Conservation (phyloP, 768 basidiomycete species). For the Lentinula sp. region DNA sequence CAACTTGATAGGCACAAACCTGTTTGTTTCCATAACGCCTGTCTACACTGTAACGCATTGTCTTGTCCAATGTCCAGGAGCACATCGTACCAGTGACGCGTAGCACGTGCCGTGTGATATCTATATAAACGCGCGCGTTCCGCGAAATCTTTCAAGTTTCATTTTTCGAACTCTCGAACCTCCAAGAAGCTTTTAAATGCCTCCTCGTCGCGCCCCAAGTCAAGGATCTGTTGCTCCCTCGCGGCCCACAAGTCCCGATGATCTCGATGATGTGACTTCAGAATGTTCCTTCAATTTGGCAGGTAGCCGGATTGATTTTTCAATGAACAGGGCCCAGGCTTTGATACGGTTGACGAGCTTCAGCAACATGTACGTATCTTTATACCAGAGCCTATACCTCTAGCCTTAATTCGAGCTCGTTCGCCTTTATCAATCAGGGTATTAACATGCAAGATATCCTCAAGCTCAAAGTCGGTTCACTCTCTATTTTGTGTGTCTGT, state of each 20-base stretch:
- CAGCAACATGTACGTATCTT: slow-evolving; percentile 60
- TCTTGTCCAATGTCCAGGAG: too few relatives aligned
- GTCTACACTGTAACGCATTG: too few relatives aligned
- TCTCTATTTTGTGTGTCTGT: slow-evolving; percentile 15
- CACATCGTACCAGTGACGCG: too few relatives aligned
- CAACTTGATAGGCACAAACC: neutral
- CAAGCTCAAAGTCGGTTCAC: slow-evolving; percentile 68
- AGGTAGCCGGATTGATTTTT: neutral
- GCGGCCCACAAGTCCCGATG: slow-evolving; percentile 41
- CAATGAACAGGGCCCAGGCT: slow-evolving; percentile 45
- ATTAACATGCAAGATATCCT: slow-evolving; percentile 94
- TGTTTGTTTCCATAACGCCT: too few relatives aligned
- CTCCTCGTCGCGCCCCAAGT: slow-evolving; percentile 49
- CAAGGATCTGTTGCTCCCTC: slow-evolving; percentile 41
- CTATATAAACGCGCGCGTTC: too few relatives aligned
- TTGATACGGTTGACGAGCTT: slow-evolving; percentile 79
- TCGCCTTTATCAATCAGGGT: slow-evolving; percentile 43
- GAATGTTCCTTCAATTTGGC: neutral
- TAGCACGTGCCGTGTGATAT: too few relatives aligned
- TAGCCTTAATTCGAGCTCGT: neutral
- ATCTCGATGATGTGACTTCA: slow-evolving; percentile 26
- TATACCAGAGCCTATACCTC: slow-evolving; percentile 10
- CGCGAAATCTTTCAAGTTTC: neutral
- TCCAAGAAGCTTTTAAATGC: slow-evolving; percentile 24
- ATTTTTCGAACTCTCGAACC: neutral